Conservation (phyloP, 2,329 filamentous ascomycete species). For the Aspergillus caelatus region DNA sequence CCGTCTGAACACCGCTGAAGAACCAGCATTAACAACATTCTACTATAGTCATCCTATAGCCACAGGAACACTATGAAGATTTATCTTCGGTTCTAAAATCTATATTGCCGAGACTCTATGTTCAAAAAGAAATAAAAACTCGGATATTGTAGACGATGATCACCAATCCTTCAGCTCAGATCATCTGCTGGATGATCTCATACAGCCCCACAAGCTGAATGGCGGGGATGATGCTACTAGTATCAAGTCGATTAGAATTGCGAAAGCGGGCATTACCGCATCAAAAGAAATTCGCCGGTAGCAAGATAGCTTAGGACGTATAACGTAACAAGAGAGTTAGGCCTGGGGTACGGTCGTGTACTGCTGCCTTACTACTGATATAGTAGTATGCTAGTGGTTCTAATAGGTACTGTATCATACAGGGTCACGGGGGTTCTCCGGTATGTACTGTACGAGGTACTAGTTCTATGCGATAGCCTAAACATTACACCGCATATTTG, state of each 20-base stretch:
- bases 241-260: background rate
- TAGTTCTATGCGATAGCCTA: background rate
- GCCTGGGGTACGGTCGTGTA: background rate
- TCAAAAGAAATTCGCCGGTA: background rate
- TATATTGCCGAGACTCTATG: background rate
- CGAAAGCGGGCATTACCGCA: background rate
- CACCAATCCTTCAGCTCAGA: background rate
- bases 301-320: background rate
- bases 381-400: too few species aligned
- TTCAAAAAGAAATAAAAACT: background rate
- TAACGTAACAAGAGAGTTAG: background rate
- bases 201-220: background rate
- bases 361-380: background rate
- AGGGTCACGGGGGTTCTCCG: background rate
- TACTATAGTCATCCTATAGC: background rate
- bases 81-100: background rate
- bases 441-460: background rate
- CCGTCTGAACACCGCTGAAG: background rate
- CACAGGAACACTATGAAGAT: background rate
- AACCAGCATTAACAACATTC: background rate
- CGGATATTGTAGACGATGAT: background rate
- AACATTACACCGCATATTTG: background rate
- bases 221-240: background rate
- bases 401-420: background rate
- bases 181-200: slow-evolving; percentile 1